Conservation (phyloP, 331 rosid genomes). For the Cydonia oblonga region DNA sequence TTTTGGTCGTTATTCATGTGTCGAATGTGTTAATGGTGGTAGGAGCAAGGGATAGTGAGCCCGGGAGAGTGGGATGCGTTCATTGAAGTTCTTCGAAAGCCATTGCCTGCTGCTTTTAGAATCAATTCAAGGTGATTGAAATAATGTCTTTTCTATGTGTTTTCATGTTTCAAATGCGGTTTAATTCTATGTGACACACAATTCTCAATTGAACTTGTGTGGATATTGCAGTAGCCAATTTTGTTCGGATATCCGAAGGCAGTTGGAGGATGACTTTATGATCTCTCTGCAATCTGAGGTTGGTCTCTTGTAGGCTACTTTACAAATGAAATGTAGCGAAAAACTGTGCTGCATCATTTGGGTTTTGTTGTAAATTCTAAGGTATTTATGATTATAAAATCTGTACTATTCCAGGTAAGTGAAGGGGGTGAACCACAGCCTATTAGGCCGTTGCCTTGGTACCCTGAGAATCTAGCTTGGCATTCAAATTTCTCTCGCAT, state of each 20-base stretch:
- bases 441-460: conserved; percentile 85
- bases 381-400: background rate
- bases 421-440: conserved; percentile 69
- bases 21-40: background rate
- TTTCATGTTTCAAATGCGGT: background rate
- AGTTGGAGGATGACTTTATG: conserved; percentile 67
- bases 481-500: conserved; percentile 89
- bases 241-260: conserved; percentile 50
- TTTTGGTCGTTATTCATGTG: background rate
- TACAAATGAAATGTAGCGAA: background rate
- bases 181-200: background rate
- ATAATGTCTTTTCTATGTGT: background rate
- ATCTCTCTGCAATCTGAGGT: conserved; percentile 73
- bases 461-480: conserved; percentile 92
- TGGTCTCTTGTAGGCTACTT: background rate
- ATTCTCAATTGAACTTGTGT: conserved; percentile 4
- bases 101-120: conserved; percentile 80
- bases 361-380: background rate
- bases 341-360: background rate
- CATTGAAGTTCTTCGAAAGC: conserved; percentile 59
- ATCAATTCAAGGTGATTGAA: conserved; percentile 60
- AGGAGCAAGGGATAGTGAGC: conserved; percentile 57
- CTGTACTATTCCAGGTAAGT: conserved; percentile 32
- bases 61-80: conserved; percentile 63
- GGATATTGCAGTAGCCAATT: conserved; percentile 64